phyloP scores from a whole-genome alignment of 1,284 basidiomycete genomes.

The Clitocybe nebularis region DNA sequence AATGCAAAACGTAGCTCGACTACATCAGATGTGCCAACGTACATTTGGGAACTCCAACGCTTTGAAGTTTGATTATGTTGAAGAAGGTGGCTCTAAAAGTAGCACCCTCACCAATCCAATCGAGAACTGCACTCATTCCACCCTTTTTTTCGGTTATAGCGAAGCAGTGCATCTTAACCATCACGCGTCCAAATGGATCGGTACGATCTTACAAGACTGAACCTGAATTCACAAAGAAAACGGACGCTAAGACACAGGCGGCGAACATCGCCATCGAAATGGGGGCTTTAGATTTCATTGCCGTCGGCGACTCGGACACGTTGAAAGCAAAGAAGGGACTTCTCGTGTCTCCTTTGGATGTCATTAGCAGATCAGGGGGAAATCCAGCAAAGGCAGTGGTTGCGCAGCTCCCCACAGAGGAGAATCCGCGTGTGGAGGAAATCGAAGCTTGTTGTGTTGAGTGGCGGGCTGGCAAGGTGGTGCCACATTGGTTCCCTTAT shows the following conservation, averaged over 20 bases:
- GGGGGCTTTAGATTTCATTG: constrained; percentile 56
- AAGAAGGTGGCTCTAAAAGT: constrained; percentile 4
- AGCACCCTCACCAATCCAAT: too few species aligned
- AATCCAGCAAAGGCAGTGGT: constrained; percentile 6
- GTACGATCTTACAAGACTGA: constrained; percentile 49
- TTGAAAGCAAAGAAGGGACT: constrained; percentile 28
- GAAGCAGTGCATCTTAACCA: constrained; percentile 55
- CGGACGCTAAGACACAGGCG: constrained; percentile 48
- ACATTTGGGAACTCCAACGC: constrained; percentile 34
- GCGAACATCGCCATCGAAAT: constrained; percentile 51
- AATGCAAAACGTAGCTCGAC: constrained; percentile 21
- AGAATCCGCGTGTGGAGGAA: constrained; percentile 23
- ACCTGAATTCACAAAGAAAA: constrained; percentile 35
- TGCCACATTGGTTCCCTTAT: constrained; percentile 48
- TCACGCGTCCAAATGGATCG: constrained; percentile 48
- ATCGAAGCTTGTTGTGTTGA: constrained; percentile 49
- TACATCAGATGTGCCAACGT: constrained; percentile 43
- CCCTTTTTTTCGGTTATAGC: constrained; percentile 28
- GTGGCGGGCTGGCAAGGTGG: constrained; percentile 45
- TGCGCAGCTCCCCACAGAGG: not conserved
- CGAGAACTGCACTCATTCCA: too few species aligned
- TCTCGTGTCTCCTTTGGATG: constrained; percentile 34
- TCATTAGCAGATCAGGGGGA: constrained; percentile 9
- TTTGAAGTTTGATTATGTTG: constrained; percentile 39
- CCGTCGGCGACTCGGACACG: constrained; percentile 34